phyloP scores from a whole-genome alignment of 2,329 filamentous ascomycete species.

The Atkinsonella hypoxylon region DNA sequence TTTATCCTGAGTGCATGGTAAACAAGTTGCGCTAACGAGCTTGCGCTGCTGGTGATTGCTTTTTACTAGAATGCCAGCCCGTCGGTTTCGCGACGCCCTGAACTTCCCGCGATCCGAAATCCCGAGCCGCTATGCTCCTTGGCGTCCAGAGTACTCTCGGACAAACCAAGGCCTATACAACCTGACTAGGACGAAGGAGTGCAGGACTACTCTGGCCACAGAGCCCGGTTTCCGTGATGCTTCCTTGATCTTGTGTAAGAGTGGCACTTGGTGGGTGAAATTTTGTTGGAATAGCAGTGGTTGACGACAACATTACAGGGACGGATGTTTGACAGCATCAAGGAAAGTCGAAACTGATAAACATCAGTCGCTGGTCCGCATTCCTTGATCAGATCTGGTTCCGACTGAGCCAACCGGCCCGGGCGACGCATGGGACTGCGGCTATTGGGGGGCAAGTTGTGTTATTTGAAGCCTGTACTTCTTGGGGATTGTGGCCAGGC shows the following conservation, averaged over 20 bases:
- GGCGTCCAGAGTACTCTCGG: no score
- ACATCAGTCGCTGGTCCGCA: not conserved
- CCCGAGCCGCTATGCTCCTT: not conserved
- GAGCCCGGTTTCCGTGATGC: no score
- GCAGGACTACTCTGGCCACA: no score
- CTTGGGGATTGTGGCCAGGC: not conserved
- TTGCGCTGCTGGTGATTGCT: not conserved
- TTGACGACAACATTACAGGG: no score
- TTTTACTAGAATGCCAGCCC: not conserved
- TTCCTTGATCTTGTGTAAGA: no score
- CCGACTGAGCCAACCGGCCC: not conserved
- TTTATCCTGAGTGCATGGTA: no score
- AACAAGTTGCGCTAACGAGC: not conserved
- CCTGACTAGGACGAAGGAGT: no score
- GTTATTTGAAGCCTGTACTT: not conserved
- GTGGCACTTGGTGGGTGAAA: no score
- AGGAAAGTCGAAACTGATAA: not conserved
- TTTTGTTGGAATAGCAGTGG: no score
- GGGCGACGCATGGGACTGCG: not conserved
- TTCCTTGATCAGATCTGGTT: slow-evolving; percentile 2
- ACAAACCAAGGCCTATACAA: no score
- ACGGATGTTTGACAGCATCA: not conserved
- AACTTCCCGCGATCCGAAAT: slow-evolving; percentile 1
- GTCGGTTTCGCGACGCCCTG: not conserved
- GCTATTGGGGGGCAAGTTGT: not conserved